These are phyloP conservation scores for Lipomyces oligophaga DNA, from an alignment of 805 yeast species.

Conservation along the genomic window DNA sequence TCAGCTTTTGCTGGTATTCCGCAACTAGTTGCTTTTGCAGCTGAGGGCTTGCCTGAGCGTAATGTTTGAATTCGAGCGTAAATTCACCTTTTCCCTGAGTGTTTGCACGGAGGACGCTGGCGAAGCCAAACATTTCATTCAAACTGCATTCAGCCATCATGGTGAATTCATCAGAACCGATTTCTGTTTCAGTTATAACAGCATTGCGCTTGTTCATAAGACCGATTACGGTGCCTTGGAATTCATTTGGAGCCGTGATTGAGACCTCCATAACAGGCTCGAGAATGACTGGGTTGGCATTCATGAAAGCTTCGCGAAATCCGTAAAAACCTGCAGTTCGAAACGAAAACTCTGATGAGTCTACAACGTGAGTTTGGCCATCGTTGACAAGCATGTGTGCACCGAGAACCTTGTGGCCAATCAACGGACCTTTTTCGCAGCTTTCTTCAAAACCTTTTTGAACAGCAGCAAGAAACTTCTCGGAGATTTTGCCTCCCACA, in stretches of 20 bases:
- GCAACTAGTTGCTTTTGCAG: slow-evolving; percentile 86
- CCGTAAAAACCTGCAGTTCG: slow-evolving; percentile 89
- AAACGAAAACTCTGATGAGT: slow-evolving; percentile 93
- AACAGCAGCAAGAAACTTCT: slow-evolving; percentile 90
- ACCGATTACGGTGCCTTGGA: slow-evolving; percentile 91
- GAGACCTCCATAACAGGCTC: slow-evolving; percentile 96
- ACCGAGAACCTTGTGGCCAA: slow-evolving; percentile 91
- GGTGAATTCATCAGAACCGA: slow-evolving; percentile 90
- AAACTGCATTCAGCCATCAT: slow-evolving; percentile 94
- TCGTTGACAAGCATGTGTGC: slow-evolving; percentile 90
- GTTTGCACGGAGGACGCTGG: slow-evolving; percentile 89
- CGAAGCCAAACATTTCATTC: slow-evolving; percentile 93
- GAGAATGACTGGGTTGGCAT: slow-evolving; percentile 78
- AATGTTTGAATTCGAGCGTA: slow-evolving; percentile 88
- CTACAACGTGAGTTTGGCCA: slow-evolving; percentile 97
- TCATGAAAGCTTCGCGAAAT: slow-evolving; percentile 83
- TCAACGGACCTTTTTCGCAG: slow-evolving; percentile 91
- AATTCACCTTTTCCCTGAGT: slow-evolving; percentile 99
- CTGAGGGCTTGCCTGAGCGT: slow-evolving; percentile 85
- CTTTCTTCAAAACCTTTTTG: slow-evolving; percentile 86
- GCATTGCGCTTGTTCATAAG: slow-evolving; percentile 89
- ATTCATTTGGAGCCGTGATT: slow-evolving; percentile 91
- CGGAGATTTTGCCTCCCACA: slow-evolving; percentile 96
- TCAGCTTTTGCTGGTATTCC: slow-evolving; percentile 63
- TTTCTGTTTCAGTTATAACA: slow-evolving; percentile 87